Conservation (phyloP, 129 eudicot genomes). For the Helichrysum umbraculigerum region DNA sequence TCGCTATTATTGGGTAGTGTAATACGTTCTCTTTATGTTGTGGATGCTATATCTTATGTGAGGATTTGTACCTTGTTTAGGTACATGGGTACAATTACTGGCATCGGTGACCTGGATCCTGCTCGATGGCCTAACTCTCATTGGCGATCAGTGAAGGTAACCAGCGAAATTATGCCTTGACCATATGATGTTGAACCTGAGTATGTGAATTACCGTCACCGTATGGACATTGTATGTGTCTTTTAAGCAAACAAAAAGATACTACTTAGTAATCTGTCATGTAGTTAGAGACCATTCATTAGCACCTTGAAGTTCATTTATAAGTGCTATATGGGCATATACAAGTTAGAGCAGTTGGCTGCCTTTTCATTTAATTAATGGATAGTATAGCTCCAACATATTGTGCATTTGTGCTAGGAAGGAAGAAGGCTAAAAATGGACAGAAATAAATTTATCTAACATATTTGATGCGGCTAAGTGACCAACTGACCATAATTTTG, state of each 20-base stretch:
- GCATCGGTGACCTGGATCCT: slow-evolving; percentile 89
- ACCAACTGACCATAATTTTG: background rate
- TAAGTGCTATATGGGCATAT: background rate
- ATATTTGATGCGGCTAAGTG: background rate
- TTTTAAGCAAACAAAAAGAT: background rate
- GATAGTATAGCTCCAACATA: background rate
- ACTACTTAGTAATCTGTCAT: background rate
- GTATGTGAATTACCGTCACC: background rate
- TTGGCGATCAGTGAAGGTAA: slow-evolving; percentile 98
- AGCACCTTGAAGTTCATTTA: background rate
- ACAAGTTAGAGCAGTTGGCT: background rate
- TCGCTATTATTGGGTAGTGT: background rate
- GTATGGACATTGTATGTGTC: background rate
- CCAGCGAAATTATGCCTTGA: background rate
- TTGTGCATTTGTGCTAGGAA: background rate
- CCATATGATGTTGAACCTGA: background rate
- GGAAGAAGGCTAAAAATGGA: background rate
- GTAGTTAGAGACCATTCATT: background rate
- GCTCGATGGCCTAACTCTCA: slow-evolving; percentile 96
- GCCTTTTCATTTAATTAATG: background rate
- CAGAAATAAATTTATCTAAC: background rate
- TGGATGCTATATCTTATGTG: slow-evolving; percentile 17
- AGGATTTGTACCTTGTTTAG: slow-evolving; percentile 40
- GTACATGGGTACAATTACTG: slow-evolving; percentile 98
- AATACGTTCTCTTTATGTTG: background rate